Conservation (phyloP, 768 basidiomycete genomes). For the Tulasnella sp. region DNA sequence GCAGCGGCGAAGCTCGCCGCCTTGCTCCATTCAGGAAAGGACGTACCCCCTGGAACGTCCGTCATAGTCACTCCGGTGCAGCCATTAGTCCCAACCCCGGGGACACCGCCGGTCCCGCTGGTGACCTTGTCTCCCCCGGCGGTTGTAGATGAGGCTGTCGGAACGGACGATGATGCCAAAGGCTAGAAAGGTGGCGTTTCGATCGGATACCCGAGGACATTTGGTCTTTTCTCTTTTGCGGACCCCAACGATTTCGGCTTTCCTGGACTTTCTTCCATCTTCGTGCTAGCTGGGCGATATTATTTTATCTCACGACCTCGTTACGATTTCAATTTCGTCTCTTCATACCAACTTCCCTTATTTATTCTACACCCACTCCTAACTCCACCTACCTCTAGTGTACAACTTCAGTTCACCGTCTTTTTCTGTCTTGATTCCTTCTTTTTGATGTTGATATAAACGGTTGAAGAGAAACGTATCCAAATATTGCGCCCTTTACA, state of each 20-base stretch:
- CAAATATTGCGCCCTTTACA: background rate
- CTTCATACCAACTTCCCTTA: background rate
- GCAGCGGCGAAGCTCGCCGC: background rate
- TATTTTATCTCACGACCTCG: background rate
- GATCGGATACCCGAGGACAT: background rate
- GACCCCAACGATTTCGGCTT: background rate
- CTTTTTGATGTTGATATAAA: background rate
- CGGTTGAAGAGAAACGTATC: background rate
- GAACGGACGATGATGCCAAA: conserved; percentile 13
- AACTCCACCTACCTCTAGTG: background rate
- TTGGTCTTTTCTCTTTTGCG: background rate
- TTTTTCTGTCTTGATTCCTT: background rate
- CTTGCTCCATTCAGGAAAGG: background rate
- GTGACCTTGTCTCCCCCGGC: conserved; percentile 19
- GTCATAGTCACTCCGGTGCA: conserved; percentile 3
- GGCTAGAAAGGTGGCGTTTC: background rate
- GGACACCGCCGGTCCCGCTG: conserved; percentile 9
- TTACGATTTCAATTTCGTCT: background rate
- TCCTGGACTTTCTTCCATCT: background rate
- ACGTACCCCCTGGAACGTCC: conserved; percentile 10
- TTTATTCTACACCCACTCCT: background rate
- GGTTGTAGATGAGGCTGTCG: background rate
- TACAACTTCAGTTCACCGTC: background rate
- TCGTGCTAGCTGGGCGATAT: background rate
- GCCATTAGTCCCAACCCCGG: background rate